Evolutionary conservation across 192 early-diverging fungal species (phyloP).

Genomic region (Chytriomyces sp.): DNA sequence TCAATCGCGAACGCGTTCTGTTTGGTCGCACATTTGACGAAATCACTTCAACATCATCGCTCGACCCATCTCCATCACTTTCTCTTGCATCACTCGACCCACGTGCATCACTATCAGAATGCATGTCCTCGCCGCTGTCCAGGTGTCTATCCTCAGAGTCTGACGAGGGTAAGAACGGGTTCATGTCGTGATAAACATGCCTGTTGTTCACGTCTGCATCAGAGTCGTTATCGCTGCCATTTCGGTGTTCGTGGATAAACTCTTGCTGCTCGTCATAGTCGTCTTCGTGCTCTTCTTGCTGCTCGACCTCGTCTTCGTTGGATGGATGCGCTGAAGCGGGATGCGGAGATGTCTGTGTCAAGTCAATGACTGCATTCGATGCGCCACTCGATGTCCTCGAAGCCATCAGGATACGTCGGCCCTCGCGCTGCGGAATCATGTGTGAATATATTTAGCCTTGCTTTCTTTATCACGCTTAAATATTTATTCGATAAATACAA

Average conservation of each 20-base stretch:
- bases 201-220: neutral
- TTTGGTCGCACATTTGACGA: neutral
- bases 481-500: neutral
- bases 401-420: neutral
- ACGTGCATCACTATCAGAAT: neutral
- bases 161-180: neutral
- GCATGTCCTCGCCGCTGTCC: neutral
- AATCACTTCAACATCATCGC: conserved; percentile 12
- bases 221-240: neutral
- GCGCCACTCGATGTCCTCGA: no score
- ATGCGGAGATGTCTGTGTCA: no score
- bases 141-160: no score
- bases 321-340: neutral
- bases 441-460: neutral
- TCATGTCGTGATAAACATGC: neutral
- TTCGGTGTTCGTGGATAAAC: neutral
- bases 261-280: neutral
- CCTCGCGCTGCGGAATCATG: neutral
- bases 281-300: neutral
- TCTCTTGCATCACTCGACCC: neutral
- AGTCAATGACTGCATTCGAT: no score
- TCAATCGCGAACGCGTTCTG: no score
- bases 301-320: neutral
- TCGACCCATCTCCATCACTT: neutral
- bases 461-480: neutral